These are phyloP conservation scores for Arachnomyces sp. DNA, from an alignment of 2,329 filamentous ascomycete species.

Conservation along the genomic window DNA sequence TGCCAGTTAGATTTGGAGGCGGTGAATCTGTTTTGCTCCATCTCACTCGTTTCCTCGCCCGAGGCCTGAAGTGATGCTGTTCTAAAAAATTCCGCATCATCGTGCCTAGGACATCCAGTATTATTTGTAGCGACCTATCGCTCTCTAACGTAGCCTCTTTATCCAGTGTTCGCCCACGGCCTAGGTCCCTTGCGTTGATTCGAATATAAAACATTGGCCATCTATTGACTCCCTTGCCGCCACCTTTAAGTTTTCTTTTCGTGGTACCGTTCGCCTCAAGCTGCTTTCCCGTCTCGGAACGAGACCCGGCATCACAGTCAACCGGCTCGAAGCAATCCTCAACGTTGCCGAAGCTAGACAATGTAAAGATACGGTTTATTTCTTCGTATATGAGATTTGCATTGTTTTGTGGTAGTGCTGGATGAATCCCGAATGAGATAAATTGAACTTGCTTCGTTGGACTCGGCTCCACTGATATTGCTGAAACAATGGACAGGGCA, in stretches of 20 bases:
- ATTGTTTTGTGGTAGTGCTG: constrained; percentile 48
- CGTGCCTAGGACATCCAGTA: constrained; percentile 59
- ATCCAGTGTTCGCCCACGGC: constrained; percentile 35
- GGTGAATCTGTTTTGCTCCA: constrained; percentile 1
- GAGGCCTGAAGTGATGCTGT: constrained; percentile 61
- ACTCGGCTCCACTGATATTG: constrained; percentile 62
- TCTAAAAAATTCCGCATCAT: constrained; percentile 69
- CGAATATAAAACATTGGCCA: constrained; percentile 89
- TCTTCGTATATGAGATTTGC: constrained; percentile 66
- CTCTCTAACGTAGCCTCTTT: constrained; percentile 26
- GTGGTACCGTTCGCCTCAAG: constrained; percentile 28
- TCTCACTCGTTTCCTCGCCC: constrained; percentile 17
- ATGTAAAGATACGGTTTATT: constrained; percentile 67
- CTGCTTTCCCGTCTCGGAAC: constrained; percentile 22
- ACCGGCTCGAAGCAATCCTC: constrained; percentile 33
- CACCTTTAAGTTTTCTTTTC: constrained; percentile 22
- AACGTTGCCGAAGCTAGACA: constrained; percentile 65
- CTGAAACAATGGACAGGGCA: constrained; percentile 57
- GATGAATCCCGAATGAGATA: constrained; percentile 66
- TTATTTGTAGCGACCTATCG: constrained; percentile 44
- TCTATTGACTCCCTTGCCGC: constrained; percentile 60
- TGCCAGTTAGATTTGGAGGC: constrained; percentile 2
- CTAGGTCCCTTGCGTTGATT: constrained; percentile 44
- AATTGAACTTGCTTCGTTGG: constrained; percentile 72
- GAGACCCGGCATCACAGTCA: too few species aligned